phyloP scores from a whole-genome alignment of 805 yeast species.

The Komagataella populi region DNA sequence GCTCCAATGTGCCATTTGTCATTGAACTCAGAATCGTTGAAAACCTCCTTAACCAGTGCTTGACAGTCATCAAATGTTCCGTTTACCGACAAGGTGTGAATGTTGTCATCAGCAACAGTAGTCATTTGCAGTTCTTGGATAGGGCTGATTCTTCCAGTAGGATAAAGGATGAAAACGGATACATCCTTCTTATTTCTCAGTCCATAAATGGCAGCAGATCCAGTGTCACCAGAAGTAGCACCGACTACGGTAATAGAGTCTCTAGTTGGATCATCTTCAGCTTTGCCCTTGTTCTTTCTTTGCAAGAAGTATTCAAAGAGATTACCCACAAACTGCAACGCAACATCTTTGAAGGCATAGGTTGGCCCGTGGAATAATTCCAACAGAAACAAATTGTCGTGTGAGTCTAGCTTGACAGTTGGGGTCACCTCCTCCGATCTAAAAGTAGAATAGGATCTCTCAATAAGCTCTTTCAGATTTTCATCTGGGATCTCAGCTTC shows the following conservation, averaged over 20 bases:
- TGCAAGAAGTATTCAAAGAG: conserved; percentile 83
- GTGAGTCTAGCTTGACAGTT: conserved; percentile 39
- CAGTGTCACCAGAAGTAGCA: conserved; percentile 98
- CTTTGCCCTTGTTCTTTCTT: conserved; percentile 48
- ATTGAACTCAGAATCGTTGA: conserved; percentile 83
- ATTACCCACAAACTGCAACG: conserved; percentile 95
- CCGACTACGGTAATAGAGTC: conserved; percentile 93
- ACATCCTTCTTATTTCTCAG: conserved; percentile 94
- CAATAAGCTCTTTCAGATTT: conserved; percentile 52
- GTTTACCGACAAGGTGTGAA: conserved; percentile 86
- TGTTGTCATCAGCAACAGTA: conserved; percentile 83
- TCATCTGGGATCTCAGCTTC: conserved; percentile 57
- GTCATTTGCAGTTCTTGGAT: conserved; percentile 99
- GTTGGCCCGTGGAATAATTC: conserved; percentile 99
- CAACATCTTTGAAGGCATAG: conserved; percentile 97
- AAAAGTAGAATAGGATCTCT: conserved; percentile 79
- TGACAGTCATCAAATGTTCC: conserved; percentile 99
- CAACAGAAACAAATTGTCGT: conserved; percentile 56
- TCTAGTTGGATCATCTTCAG: conserved; percentile 32
- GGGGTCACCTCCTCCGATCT: conserved; percentile 87
- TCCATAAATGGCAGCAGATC: conserved; percentile 98
- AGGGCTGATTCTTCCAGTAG: conserved; percentile 95
- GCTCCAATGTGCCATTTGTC: conserved; percentile 90
- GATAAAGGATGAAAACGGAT: conserved; percentile 92
- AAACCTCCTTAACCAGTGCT: conserved; percentile 85